These are phyloP conservation scores for Tetrapisispora fleetii DNA, from an alignment of 805 yeast genomes.

Conservation along the genomic window DNA sequence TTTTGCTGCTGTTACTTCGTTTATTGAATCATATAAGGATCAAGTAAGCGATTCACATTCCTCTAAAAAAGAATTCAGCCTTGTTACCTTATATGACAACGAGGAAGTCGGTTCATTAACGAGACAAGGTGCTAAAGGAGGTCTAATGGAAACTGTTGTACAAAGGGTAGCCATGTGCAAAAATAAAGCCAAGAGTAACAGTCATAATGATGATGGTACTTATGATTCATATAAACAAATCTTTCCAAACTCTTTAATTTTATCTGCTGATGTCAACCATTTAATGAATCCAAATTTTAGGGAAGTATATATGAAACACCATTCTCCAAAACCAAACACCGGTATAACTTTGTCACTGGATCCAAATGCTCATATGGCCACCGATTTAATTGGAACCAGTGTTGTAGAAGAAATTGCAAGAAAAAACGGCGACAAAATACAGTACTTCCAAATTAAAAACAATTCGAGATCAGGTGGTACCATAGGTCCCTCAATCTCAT, in stretches of 20 bases:
- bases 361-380: conserved; percentile 76
- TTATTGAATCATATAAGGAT: conserved; percentile 37
- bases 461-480: conserved; percentile 83
- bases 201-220: background rate
- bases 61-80: conserved; percentile 35
- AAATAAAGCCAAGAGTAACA: conserved; percentile 8
- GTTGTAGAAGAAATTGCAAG: conserved; percentile 62
- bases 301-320: conserved; percentile 61
- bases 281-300: conserved; percentile 71
- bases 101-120: conserved; percentile 80
- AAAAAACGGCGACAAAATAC: conserved; percentile 53
- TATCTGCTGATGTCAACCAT: conserved; percentile 81
- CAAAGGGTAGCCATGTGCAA: conserved; percentile 40
- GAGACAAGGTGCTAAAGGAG: conserved; percentile 77
- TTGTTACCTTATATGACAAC: conserved; percentile 63
- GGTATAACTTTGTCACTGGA: conserved; percentile 67
- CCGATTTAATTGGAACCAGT: conserved; percentile 66
- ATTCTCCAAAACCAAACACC: conserved; percentile 69
- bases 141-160: conserved; percentile 55
- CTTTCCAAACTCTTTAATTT: conserved; percentile 66
- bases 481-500: conserved; percentile 64
- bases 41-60: conserved; percentile 4
- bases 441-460: conserved; percentile 80
- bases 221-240: conserved; percentile 28
- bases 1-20: conserved; percentile 55